These are phyloP conservation scores for Flaveria bidentis DNA, from an alignment of 129 eudicot genomes.

Conservation along the genomic window DNA sequence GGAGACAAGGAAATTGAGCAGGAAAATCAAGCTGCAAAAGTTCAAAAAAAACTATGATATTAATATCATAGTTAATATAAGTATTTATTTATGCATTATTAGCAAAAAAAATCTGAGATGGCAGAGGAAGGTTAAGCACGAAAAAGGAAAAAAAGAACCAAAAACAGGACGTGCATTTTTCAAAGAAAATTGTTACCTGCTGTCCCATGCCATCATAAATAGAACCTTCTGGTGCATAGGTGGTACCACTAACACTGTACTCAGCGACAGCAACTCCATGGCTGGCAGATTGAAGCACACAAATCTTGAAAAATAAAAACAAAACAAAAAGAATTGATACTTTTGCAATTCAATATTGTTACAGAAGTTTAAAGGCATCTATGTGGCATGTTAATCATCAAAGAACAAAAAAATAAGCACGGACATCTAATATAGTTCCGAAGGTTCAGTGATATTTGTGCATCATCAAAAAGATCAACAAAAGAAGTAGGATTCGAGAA, in stretches of 20 bases:
- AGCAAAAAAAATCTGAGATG: not conserved
- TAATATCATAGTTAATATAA: not conserved
- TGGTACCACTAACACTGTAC: constrained; percentile 81
- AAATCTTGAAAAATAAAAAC: constrained; percentile 47
- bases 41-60: constrained; percentile 10
- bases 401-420: constrained; percentile 2
- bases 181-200: constrained; percentile 48
- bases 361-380: not conserved
- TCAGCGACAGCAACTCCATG: constrained; percentile 61
- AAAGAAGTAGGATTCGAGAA: not conserved
- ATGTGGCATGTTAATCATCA: constrained; percentile 15
- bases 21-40: constrained; percentile 88
- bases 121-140: no score
- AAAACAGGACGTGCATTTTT: not conserved
- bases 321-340: constrained; percentile 1
- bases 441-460: constrained; percentile 4
- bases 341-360: not conserved
- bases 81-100: not conserved
- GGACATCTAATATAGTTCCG: constrained; percentile 1
- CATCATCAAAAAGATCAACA: constrained; percentile 1
- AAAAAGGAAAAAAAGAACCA: not conserved
- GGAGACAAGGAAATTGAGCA: constrained; percentile 89
- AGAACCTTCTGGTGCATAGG: constrained; percentile 96
- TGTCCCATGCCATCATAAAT: constrained; percentile 60
- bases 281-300: constrained; percentile 77